A percentile compares a stretch with the other conserved stretches of the same genome.
These are phyloP conservation scores for Agapanthus africanus DNA, from an alignment of 106 monocot species.

Conservation along the genomic window DNA sequence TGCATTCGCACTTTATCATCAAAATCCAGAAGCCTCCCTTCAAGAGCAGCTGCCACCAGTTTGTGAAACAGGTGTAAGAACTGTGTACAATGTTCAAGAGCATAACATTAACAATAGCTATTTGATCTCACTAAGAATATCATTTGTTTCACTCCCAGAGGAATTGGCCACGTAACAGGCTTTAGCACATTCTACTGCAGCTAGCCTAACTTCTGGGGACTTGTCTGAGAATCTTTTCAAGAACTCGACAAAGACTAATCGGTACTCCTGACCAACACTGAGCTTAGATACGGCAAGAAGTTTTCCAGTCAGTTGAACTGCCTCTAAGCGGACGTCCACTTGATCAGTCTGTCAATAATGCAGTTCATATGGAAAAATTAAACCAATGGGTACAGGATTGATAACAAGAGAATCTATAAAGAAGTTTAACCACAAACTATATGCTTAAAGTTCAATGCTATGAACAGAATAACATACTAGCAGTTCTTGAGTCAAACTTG, in stretches of 20 bases:
- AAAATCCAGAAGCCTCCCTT: constrained; percentile 74
- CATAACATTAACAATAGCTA: constrained; percentile 3
- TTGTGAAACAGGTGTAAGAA: constrained; percentile 10
- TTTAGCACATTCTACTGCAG: constrained; percentile 75
- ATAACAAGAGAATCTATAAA: not conserved
- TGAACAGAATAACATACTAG: constrained; percentile 43
- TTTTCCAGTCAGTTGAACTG: constrained; percentile 61
- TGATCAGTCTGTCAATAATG: constrained; percentile 62
- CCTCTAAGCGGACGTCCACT: constrained; percentile 80
- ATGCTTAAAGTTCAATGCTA: not conserved
- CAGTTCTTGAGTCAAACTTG: constrained; percentile 63
- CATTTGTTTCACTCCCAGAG: constrained; percentile 34
- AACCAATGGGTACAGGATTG: not conserved
- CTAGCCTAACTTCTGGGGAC: constrained; percentile 71
- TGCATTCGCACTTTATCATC: constrained; percentile 89
- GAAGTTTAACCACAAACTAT: not conserved
- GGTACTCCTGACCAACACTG: constrained; percentile 45
- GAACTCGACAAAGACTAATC: constrained; percentile 57
- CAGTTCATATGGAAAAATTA: not conserved
- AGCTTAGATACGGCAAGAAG: constrained; percentile 66
- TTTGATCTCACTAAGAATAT: constrained; percentile 51
- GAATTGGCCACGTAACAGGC: constrained; percentile 38
- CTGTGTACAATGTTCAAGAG: constrained; percentile 1
- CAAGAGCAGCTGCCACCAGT: constrained; percentile 53
- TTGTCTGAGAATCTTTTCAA: constrained; percentile 86